Evolutionary conservation across 2,329 filamentous ascomycete species (phyloP), one percentile per base, ranked within the genome.

Genomic region (Raffaelea deltoideospora): DNA sequence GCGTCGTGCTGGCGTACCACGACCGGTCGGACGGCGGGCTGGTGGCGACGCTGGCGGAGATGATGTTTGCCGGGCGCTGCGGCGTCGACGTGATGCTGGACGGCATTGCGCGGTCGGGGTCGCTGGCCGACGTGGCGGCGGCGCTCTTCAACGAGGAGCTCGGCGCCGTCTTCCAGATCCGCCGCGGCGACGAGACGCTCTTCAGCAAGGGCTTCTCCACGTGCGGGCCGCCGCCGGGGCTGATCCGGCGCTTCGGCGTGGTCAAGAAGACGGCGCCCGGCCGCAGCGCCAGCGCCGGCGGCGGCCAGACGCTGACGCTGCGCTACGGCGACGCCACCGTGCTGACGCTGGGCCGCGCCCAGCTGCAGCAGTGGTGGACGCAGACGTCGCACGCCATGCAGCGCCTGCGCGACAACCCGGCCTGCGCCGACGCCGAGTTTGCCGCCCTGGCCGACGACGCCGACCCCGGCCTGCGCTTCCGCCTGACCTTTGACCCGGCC

Each of bases 1-100:
- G 61, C 31, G 58, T 69, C 28, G 87, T 96, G 10, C 72, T 96
- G 18, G 88, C 88, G 4, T 96, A 96, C 55, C 90, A 96, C 55
- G 90, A 96, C 57, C 72, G 82, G 33, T 95, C 86, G 0, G 88
- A 96, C 54, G 90, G 88, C 55, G 90, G 90, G 50, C 64, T 96
- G 10, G 73, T 96, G 53, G 90, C 88, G 1, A 87, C 88, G 6
- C 61, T 96, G 24, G 83, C 78, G 3, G 90, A 98, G 60, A 96
- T 96, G 90, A 92, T 93, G 75, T 96, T 96, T 54, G 88, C 90
- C 23, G 90, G 90, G 21, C 80, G 87, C 38, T 92, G 83, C 50
- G 90, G 88, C 42, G 70, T 85, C 22, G 82, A 92, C 47, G 66
- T 96, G 41, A 80, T 83, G 66, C 65, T 95, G 39, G 87, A 95